Base-by-base conservation (phyloP, 257 asterid species). In the Plectranthus barbatus region DNA sequence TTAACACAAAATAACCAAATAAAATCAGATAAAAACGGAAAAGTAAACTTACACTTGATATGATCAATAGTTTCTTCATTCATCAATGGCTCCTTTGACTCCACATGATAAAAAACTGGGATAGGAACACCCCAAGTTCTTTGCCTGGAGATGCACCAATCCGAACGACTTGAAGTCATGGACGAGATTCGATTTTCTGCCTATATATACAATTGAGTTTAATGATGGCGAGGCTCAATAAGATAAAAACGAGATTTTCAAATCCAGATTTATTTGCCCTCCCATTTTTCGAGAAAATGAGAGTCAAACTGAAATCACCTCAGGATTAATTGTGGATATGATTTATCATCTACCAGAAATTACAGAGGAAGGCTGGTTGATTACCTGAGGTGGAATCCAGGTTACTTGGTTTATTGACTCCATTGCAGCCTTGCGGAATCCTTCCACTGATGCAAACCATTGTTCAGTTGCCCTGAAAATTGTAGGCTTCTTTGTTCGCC, bases 41-140 rank as follows among this genome's bases (percentile, higher is more conserved):
- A 54, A 55, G 54, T 26, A 19, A 52, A 18, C 86, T 87, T 81
- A 92, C 99, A 75, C 81, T 85, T 89, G 56, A 89, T 82, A 78
- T 86, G 86, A 72, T 70, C 81, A 54, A 92, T 77, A 41, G 97
- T 92, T 75, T 85, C 94, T 75, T 77, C 93, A 71, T 80, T 92
- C 91, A 92, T 83, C 76, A 92, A 76, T 44, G 99, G 97, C 81
- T 86, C 88, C 80, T 82, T 89, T 17, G 97, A 66, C 48, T 87
- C 90, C 64, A 80, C 72, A 9, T 92, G 97, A 80, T 92, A 92
- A 77, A 92, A 92, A 26, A 89, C 96, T 4, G 99, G 99, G 78
- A 92, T 89, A 15, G 99, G 99, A 54, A 92, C 99, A 56, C 99
- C 99, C 99, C 99, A 92, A 39, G 95, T 86, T 79, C 99, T 89